These are phyloP conservation scores for Aspergillus sp. DNA, from an alignment of 2,329 filamentous ascomycete genomes.

Conservation along the genomic window DNA sequence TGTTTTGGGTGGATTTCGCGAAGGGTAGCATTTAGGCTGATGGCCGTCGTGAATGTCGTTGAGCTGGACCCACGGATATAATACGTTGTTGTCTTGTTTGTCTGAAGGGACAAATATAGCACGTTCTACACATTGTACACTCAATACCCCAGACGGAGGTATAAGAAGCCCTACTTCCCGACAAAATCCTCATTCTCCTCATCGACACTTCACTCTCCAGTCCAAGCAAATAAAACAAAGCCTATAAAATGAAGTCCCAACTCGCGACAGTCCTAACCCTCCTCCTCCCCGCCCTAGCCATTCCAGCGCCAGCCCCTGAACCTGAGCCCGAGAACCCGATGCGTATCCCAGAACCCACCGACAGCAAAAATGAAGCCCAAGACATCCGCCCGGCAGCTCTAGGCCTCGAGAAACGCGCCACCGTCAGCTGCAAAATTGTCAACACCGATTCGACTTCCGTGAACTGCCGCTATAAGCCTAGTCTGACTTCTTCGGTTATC, in stretches of 20 bases:
- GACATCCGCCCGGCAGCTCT: conserved; percentile 1
- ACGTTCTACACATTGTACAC: too few relatives aligned
- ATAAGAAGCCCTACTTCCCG: too few relatives aligned
- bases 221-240: too few relatives aligned
- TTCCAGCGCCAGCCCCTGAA: not conserved
- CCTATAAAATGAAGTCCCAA: conserved; percentile 1
- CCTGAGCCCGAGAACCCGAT: not conserved
- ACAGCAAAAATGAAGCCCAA: not conserved
- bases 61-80: too few relatives aligned
- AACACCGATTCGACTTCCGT: not conserved
- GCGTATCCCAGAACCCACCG: not conserved
- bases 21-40: too few relatives aligned
- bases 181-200: not conserved
- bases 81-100: too few relatives aligned
- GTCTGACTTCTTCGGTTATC: too few relatives aligned
- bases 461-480: not conserved
- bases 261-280: not conserved
- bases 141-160: too few relatives aligned
- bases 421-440: conserved; percentile 2
- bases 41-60: too few relatives aligned
- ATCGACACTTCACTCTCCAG: not conserved
- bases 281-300: not conserved
- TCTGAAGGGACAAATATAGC: too few relatives aligned
- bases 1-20: too few relatives aligned
- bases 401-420: conserved; percentile 1